Conservation (phyloP, 2,329 filamentous ascomycete species). For the Pleurostoma richardsiae region DNA sequence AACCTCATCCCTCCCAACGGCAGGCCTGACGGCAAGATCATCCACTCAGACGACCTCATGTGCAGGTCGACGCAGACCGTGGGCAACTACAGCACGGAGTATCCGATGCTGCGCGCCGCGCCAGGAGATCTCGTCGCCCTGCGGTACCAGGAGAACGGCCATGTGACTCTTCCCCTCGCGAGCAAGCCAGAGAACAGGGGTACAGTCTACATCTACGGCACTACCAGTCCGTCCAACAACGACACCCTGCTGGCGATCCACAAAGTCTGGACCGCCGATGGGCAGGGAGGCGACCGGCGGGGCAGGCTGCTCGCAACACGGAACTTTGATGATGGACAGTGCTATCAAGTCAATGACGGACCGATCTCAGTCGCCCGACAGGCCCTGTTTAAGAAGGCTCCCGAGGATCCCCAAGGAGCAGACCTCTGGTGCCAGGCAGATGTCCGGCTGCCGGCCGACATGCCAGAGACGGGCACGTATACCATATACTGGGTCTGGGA, state of each 20-base stretch:
- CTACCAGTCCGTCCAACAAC: slow-evolving; percentile 46
- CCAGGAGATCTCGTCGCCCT: slow-evolving; percentile 61
- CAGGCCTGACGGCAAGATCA: slow-evolving; percentile 37
- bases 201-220: slow-evolving; percentile 69
- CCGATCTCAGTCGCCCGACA: slow-evolving; percentile 55
- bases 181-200: slow-evolving; percentile 62
- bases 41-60: slow-evolving; percentile 48
- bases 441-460: slow-evolving; percentile 64
- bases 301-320: slow-evolving; percentile 71
- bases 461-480: slow-evolving; percentile 56
- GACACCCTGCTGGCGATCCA: slow-evolving; percentile 50
- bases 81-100: slow-evolving; percentile 49
- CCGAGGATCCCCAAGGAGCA: slow-evolving; percentile 45
- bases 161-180: slow-evolving; percentile 56
- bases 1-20: slow-evolving; percentile 56
- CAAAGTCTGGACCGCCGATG: slow-evolving; percentile 70
- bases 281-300: slow-evolving; percentile 72
- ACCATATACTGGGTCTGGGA: slow-evolving; percentile 96
- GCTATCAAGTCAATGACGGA: slow-evolving; percentile 68
- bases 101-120: slow-evolving; percentile 56
- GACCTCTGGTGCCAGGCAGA: slow-evolving; percentile 78
- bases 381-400: slow-evolving; percentile 41
- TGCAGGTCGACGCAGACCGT: slow-evolving; percentile 59
- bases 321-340: slow-evolving; percentile 85
- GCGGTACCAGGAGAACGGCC: slow-evolving; percentile 69